Evolutionary conservation across 495 filamentous ascomycete species (phyloP).

Genomic region (Daldinia vernicosa): DNA sequence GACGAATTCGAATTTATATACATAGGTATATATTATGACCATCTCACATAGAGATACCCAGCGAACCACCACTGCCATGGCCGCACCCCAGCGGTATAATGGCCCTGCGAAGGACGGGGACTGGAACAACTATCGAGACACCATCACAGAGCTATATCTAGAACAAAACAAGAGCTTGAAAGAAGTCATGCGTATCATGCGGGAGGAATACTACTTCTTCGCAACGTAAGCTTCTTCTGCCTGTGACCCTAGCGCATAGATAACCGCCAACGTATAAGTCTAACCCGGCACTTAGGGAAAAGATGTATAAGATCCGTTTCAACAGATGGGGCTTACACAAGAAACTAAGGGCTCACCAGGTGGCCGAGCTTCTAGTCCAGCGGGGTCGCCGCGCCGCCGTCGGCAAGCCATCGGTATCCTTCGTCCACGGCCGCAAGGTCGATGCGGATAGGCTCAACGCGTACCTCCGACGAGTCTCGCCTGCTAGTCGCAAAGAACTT

Average conservation of each 20-base stretch:
- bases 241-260: neutral
- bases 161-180: constrained; percentile 43
- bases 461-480: constrained; percentile 31
- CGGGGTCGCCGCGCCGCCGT: constrained; percentile 29
- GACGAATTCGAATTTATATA: neutral
- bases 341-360: constrained; percentile 36
- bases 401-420: constrained; percentile 53
- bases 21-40: constrained; percentile 11
- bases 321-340: constrained; percentile 42
- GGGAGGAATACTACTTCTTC: constrained; percentile 40
- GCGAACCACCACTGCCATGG: constrained; percentile 9
- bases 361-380: constrained; percentile 37
- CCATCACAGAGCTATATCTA: constrained; percentile 37
- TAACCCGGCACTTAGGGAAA: constrained; percentile 26
- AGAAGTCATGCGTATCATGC: constrained; percentile 43
- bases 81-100: constrained; percentile 27
- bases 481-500: constrained; percentile 25
- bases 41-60: constrained; percentile 3
- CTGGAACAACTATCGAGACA: constrained; percentile 39
- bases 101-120: constrained; percentile 37
- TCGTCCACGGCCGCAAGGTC: constrained; percentile 57
- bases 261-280: neutral
- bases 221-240: constrained; percentile 34
- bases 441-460: constrained; percentile 48
- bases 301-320: constrained; percentile 43